Evolutionary conservation across 2,329 filamentous ascomycete species (phyloP), one percentile per base, ranked within the genome.

Genomic region (Metarhizium album): DNA sequence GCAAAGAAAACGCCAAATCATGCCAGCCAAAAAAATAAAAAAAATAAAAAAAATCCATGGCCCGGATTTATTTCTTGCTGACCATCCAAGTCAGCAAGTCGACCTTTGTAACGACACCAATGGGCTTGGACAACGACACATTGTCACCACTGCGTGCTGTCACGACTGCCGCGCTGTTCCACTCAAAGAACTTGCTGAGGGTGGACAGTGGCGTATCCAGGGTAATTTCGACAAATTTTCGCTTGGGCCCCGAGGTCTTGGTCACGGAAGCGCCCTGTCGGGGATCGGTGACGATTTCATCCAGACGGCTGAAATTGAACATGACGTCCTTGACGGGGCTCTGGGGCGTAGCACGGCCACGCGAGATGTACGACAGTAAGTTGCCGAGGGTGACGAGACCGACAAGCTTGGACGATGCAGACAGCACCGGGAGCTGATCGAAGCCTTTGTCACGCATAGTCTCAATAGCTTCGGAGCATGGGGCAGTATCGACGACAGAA

Each of bases 361-460:
- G 82, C 2, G 87, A 90, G 61, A 98, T 86, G 73, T 89, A 93
- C 61, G 85, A 90, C 47, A 98, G 82, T 49, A 97, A 77, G 69
- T 98, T 97, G 43, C 94, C 93, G 27, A 98, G 81, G 0, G 93
- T 98, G 38, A 98, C 87, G 6, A 98, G 81, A 33, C 93, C 93
- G 47, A 95, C 89, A 6, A 98, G 85, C 62, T 82, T 83, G 55
- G 70, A 81, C 4, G 78, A 79, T 18, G 82, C 72, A 1, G 83
- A 77, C 8, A 94, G 83, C 16, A 98, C 93, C 42, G 93, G 93
- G 42, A 98, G 84, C 71, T 98, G 94, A 64, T 98, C 94, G 67
- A 96, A 98, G 55, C 90, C 89, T 73, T 93, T 95, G 64, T 98
- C 93, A 59, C 91, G 88, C 93, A 98, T 97, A 54, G 87, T 90